phyloP scores from a whole-genome alignment of 306 rosid species.

The Cicer bijugum region DNA sequence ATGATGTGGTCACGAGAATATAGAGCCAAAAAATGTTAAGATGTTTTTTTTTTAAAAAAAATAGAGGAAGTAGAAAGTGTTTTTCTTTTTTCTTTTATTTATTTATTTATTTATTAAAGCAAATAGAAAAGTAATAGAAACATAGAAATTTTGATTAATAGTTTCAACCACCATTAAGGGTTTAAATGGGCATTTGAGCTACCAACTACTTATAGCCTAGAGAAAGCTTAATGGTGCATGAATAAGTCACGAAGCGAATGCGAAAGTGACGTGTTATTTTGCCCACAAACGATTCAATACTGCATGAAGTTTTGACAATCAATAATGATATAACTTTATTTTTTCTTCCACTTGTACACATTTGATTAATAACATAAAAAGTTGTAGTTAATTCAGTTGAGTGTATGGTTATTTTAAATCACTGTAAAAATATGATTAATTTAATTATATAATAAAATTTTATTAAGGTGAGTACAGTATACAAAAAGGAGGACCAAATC shows the following conservation, averaged over 20 bases:
- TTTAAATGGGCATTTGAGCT: constrained; percentile 45
- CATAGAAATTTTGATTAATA: constrained; percentile 37
- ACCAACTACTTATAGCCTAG: constrained; percentile 29
- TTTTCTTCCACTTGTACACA: too few relatives aligned
- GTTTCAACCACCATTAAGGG: constrained; percentile 32
- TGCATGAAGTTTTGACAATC: too few relatives aligned
- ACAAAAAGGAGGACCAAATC: too few relatives aligned
- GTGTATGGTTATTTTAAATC: too few relatives aligned
- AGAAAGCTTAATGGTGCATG: constrained; percentile 32
- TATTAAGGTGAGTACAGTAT: too few relatives aligned
- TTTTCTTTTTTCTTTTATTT: not conserved
- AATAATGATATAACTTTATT: too few relatives aligned
- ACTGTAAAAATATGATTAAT: too few relatives aligned
- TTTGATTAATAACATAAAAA: too few relatives aligned
- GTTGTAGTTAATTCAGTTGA: too few relatives aligned
- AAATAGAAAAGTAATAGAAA: constrained; percentile 37
- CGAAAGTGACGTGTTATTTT: constrained; percentile 19
- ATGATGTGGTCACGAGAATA: not conserved
- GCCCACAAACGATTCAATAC: not conserved
- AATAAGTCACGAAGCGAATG: constrained; percentile 25
- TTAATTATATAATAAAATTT: too few relatives aligned
- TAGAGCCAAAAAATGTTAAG: not conserved
- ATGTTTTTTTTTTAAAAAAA: not conserved
- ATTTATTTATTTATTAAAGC: not conserved
- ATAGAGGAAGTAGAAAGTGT: constrained; percentile 19